Conservation (phyloP, 352 stramenopile species). For the Lagenidium giganteum region DNA sequence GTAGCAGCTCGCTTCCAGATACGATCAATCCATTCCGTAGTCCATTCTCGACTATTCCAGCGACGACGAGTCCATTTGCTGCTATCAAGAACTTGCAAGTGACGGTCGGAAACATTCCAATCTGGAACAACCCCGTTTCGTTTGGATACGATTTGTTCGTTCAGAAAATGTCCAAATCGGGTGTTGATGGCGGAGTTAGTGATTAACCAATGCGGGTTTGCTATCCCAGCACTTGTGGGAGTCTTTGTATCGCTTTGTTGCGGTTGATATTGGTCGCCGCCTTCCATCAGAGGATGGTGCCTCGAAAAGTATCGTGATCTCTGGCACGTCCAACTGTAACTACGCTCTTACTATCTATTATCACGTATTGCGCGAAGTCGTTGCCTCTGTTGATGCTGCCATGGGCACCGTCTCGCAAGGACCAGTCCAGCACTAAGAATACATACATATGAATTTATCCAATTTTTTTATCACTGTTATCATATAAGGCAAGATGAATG, state of each 20-base stretch:
- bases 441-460: background rate
- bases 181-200: conserved; percentile 6
- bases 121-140: background rate
- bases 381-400: background rate
- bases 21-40: no score
- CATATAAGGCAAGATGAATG: conserved; percentile 4
- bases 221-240: conserved; percentile 7
- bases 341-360: conserved; percentile 5
- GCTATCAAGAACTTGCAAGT: conserved; percentile 1
- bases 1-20: no score
- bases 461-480: background rate
- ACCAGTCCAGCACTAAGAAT: conserved; percentile 4
- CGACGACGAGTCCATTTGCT: background rate
- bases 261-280: conserved; percentile 12
- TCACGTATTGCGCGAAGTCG: conserved; percentile 1
- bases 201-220: background rate
- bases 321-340: background rate
- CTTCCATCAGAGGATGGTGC: conserved; percentile 7
- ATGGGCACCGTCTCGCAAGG: conserved; percentile 9
- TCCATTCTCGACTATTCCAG: no score
- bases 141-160: conserved; percentile 12
- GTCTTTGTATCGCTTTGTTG: conserved; percentile 2
- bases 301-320: conserved; percentile 1
- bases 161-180: conserved; percentile 6
- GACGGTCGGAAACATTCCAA: conserved; percentile 6